Evolutionary conservation across 1,284 basidiomycete species (phyloP).

Genomic region (Exobasidium rhododendri): DNA sequence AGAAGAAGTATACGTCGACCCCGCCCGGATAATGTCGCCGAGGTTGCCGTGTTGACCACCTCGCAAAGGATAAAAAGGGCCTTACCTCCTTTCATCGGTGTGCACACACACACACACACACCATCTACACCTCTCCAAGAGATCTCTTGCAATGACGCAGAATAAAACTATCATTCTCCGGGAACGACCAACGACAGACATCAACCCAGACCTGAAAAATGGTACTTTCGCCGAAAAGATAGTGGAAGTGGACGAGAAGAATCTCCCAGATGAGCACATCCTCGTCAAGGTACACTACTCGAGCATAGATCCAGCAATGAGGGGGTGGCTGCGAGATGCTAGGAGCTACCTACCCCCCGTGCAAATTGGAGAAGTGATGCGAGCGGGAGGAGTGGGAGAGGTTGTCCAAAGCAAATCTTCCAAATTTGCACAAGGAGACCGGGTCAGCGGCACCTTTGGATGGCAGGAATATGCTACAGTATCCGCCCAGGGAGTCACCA

Average conservation of each 20-base stretch:
- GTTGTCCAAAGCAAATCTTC: slow-evolving; percentile 60
- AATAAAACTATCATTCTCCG: slow-evolving; percentile 48
- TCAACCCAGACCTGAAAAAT: slow-evolving; percentile 34
- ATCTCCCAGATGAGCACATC: slow-evolving; percentile 34
- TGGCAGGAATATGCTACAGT: slow-evolving; percentile 39
- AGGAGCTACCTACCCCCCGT: slow-evolving; percentile 62
- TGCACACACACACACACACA: too few relatives aligned
- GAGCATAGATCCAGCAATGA: slow-evolving; percentile 61
- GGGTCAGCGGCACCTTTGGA: slow-evolving; percentile 31
- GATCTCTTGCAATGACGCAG: too few relatives aligned
- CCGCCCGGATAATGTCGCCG: too few relatives aligned
- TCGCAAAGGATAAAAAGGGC: too few relatives aligned
- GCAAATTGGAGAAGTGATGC: slow-evolving; percentile 76
- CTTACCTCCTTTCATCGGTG: too few relatives aligned
- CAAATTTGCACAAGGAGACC: slow-evolving; percentile 30
- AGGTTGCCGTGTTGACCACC: too few relatives aligned
- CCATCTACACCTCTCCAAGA: too few relatives aligned
- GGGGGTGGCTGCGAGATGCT: slow-evolving; percentile 71
- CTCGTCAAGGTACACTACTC: slow-evolving; percentile 22
- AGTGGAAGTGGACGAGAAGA: slow-evolving; percentile 22
- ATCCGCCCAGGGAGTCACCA: slow-evolving; percentile 28
- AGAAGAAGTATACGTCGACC: too few relatives aligned
- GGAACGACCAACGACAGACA: slow-evolving; percentile 45
- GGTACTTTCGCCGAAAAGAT: slow-evolving; percentile 42
- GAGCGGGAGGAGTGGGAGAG: slow-evolving; percentile 68